A percentile compares a stretch with the other conserved stretches of the same genome.
These are phyloP conservation scores for Kluyveromyces starmeri DNA, from an alignment of 805 yeast species.

Conservation along the genomic window DNA sequence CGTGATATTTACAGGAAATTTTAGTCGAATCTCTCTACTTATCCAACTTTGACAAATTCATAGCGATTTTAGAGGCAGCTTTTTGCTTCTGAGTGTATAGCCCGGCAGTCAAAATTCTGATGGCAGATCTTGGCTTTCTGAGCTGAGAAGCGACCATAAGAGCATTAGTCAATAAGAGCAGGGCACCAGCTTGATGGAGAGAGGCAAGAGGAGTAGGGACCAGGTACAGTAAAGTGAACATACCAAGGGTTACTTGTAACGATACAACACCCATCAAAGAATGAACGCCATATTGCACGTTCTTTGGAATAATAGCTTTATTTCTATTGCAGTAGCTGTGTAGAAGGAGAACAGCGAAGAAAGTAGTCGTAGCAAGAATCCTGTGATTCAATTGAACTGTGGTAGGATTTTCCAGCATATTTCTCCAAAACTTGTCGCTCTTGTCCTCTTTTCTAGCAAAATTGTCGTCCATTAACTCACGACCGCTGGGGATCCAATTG, in stretches of 20 bases:
- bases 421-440: slow-evolving; percentile 84
- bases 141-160: slow-evolving; percentile 51
- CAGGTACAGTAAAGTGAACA: slow-evolving; percentile 71
- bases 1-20: no score
- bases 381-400: slow-evolving; percentile 93
- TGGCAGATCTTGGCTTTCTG: slow-evolving; percentile 45
- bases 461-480: slow-evolving; percentile 68
- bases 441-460: slow-evolving; percentile 59
- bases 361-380: slow-evolving; percentile 73
- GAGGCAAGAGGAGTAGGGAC: slow-evolving; percentile 94
- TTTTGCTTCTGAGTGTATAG: slow-evolving; percentile 25
- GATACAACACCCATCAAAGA: slow-evolving; percentile 76
- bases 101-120: slow-evolving; percentile 31
- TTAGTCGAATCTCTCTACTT: no score
- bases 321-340: slow-evolving; percentile 59
- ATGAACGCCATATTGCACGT: slow-evolving; percentile 48
- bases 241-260: slow-evolving; percentile 79
- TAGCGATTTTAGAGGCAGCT: slow-evolving; percentile 27
- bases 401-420: slow-evolving; percentile 87
- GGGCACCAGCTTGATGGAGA: slow-evolving; percentile 93
- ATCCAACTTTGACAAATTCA: slow-evolving; percentile 30
- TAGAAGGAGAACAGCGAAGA: slow-evolving; percentile 56
- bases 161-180: slow-evolving; percentile 78
- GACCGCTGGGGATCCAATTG: slow-evolving; percentile 58
- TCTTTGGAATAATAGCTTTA: slow-evolving; percentile 47